A percentile compares a stretch with the other conserved stretches of the same genome.
Evolutionary conservation across 192 early-diverging fungal species (phyloP).

Genomic region (Spinellus fusiger): DNA sequence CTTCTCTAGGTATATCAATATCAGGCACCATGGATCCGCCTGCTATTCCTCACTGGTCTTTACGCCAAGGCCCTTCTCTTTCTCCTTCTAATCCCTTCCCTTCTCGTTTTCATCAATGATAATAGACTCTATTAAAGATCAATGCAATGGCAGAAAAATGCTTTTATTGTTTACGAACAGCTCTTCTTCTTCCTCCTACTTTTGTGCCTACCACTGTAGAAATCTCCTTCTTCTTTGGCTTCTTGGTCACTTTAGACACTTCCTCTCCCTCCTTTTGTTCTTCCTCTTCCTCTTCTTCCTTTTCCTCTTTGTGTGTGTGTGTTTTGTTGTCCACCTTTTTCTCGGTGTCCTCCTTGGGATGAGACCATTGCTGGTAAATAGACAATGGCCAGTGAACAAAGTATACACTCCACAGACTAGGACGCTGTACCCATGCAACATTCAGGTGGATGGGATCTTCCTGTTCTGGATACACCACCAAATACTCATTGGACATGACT

Average conservation of each 20-base stretch:
- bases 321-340: conserved; percentile 3
- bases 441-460: conserved; percentile 24
- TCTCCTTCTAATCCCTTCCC: background rate
- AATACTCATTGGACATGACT: conserved; percentile 23
- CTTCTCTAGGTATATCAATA: too few species aligned
- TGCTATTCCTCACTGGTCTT: background rate
- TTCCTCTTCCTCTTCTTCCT: conserved; percentile 5
- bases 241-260: background rate
- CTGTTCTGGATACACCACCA: conserved; percentile 27
- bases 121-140: too few species aligned
- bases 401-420: conserved; percentile 4
- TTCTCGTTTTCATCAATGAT: background rate
- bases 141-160: too few species aligned
- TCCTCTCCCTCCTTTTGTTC: conserved; percentile 9
- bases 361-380: background rate
- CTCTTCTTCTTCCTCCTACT: conserved; percentile 26
- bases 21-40: too few species aligned
- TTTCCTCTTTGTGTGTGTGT: background rate
- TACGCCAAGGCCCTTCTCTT: background rate
- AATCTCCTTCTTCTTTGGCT: conserved; percentile 7
- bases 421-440: conserved; percentile 19
- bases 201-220: conserved; percentile 14
- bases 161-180: conserved; percentile 18
- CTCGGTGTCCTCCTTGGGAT: too few species aligned
- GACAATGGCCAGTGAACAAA: conserved; percentile 20